Evolutionary conservation across 306 rosid genomes (phyloP).

Genomic region (Mucuna pruriens): DNA sequence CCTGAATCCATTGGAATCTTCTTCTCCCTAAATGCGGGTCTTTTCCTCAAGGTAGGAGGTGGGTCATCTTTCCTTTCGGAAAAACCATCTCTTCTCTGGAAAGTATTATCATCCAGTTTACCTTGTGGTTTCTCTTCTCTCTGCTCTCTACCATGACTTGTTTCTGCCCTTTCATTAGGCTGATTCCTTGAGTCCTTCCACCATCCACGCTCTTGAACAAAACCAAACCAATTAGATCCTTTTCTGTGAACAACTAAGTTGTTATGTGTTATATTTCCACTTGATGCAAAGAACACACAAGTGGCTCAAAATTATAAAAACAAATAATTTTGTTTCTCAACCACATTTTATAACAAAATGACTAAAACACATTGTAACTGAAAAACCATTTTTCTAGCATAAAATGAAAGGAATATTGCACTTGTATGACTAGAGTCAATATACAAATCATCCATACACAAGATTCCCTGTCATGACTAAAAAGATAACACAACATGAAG

Average conservation of each 20-base stretch:
- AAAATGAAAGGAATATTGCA: slow-evolving; percentile 9
- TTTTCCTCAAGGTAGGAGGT: slow-evolving; percentile 55
- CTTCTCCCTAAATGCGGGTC: slow-evolving; percentile 78
- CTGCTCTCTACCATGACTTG: slow-evolving; percentile 41
- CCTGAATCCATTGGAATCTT: slow-evolving; percentile 54
- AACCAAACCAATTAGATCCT: neutral
- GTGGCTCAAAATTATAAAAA: neutral
- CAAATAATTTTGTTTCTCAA: neutral
- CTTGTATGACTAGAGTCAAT: neutral
- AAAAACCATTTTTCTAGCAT: neutral
- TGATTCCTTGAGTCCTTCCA: slow-evolving; percentile 64
- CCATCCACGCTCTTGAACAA: slow-evolving; percentile 67
- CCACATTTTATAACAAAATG: slow-evolving; percentile 19
- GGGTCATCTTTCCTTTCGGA: slow-evolving; percentile 52
- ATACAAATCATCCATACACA: neutral
- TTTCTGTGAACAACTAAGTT: slow-evolving; percentile 11
- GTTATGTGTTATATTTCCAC: neutral
- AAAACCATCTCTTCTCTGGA: slow-evolving; percentile 51
- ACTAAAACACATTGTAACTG: neutral
- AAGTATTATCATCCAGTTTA: slow-evolving; percentile 46
- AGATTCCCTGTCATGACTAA: neutral
- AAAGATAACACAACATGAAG: neutral
- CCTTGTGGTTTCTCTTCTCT: slow-evolving; percentile 53
- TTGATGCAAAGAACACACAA: slow-evolving; percentile 23
- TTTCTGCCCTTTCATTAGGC: slow-evolving; percentile 49